These are phyloP conservation scores for Trichoderma sp. DNA, from an alignment of 2,329 filamentous ascomycete species.

Conservation along the genomic window DNA sequence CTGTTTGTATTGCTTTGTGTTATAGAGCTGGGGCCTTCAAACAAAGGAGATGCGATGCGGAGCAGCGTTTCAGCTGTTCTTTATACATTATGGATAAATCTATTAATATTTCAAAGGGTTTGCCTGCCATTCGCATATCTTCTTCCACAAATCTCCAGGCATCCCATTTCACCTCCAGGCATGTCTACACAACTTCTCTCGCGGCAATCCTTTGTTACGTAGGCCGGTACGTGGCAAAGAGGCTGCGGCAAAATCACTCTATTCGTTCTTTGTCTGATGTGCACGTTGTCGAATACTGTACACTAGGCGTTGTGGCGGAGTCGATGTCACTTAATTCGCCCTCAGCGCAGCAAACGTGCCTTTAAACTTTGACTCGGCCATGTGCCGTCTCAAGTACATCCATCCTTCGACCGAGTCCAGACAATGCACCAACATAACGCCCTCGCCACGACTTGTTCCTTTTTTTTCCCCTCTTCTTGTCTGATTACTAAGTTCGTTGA, in stretches of 20 bases:
- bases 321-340: conserved; percentile 23
- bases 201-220: conserved; percentile 30
- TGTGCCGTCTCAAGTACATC: background rate
- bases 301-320: conserved; percentile 26
- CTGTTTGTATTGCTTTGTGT: background rate
- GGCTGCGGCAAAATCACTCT: conserved; percentile 24
- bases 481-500: background rate
- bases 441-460: background rate
- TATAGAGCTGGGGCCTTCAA: background rate
- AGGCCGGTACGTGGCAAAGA: conserved; percentile 32
- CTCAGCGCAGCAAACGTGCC: background rate
- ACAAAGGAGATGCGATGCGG: too few species aligned
- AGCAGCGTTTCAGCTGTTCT: background rate
- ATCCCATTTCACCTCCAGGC: conserved; percentile 3
- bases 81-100: background rate
- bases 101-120: background rate
- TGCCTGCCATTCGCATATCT: background rate
- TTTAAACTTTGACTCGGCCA: background rate
- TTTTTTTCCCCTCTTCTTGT: background rate
- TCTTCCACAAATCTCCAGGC: background rate
- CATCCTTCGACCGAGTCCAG: background rate
- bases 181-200: background rate
- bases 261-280: background rate
- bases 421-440: background rate
- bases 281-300: conserved; percentile 27